These are phyloP conservation scores for Aspergillus amoenus DNA, from an alignment of 2,329 filamentous ascomycete genomes.

Conservation along the genomic window DNA sequence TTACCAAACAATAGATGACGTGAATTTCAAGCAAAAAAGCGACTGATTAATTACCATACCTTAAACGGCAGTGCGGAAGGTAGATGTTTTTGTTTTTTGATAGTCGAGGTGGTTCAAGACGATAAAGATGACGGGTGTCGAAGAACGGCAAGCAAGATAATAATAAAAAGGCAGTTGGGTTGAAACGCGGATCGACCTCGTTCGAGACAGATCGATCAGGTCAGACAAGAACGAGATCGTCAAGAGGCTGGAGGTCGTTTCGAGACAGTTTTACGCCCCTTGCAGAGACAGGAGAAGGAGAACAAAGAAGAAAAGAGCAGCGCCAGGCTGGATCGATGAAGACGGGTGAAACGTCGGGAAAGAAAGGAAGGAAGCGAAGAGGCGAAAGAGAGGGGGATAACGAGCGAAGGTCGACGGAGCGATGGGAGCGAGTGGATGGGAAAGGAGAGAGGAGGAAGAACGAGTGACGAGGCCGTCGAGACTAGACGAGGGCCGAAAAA, in stretches of 20 bases:
- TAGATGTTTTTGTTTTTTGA: neutral
- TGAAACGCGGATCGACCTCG: slow-evolving; percentile 13
- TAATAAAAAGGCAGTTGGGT: slow-evolving; percentile 5
- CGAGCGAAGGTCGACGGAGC: slow-evolving; percentile 22
- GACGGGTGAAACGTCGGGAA: slow-evolving; percentile 22
- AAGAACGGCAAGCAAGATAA: slow-evolving; percentile 3
- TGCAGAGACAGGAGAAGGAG: slow-evolving; percentile 13
- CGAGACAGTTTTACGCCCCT: slow-evolving; percentile 11
- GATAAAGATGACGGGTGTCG: neutral
- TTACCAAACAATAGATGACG: neutral
- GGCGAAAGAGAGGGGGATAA: slow-evolving; percentile 10
- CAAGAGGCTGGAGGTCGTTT: slow-evolving; percentile 16
- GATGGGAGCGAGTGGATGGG: slow-evolving; percentile 4
- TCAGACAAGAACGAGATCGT: slow-evolving; percentile 10
- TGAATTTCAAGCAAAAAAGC: neutral
- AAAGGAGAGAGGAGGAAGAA: slow-evolving; percentile 5
- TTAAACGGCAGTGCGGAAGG: neutral
- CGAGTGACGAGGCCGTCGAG: slow-evolving; percentile 1
- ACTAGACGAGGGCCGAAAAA: neutral
- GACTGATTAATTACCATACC: slow-evolving; percentile 9
- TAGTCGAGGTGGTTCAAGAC: neutral
- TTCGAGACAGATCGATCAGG: slow-evolving; percentile 12
- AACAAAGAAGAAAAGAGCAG: slow-evolving; percentile 21
- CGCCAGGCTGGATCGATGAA: slow-evolving; percentile 26
- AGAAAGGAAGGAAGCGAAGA: slow-evolving; percentile 6